Conservation (phyloP, 1,284 basidiomycete species). For the Pyrrhoderma lamaoense region DNA sequence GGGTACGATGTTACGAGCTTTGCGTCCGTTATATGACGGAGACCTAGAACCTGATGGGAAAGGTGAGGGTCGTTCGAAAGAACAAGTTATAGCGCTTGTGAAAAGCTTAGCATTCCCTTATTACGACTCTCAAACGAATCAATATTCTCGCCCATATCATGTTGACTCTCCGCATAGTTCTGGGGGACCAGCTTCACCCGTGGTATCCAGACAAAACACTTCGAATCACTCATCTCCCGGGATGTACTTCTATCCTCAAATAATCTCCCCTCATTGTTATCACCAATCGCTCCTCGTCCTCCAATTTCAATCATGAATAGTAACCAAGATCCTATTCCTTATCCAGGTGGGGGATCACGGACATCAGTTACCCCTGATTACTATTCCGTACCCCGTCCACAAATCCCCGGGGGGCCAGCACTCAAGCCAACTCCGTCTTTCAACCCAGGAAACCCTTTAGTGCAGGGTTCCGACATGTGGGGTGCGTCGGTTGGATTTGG, state of each 20-base stretch:
- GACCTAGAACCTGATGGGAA: slow-evolving; percentile 21
- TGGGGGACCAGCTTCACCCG: slow-evolving; percentile 12
- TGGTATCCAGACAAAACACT: not conserved
- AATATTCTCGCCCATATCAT: slow-evolving; percentile 11
- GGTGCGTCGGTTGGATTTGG: slow-evolving; percentile 34
- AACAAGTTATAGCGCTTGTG: slow-evolving; percentile 53
- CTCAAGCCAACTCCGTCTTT: slow-evolving; percentile 17
- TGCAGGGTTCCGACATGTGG: slow-evolving; percentile 33
- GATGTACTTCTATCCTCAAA: not conserved
- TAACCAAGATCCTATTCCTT: not conserved
- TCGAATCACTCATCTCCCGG: slow-evolving; percentile 5
- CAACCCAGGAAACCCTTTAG: not conserved
- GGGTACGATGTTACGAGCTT: slow-evolving; percentile 54
- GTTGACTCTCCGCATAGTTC: slow-evolving; percentile 9
- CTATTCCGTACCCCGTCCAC: slow-evolving; percentile 8
- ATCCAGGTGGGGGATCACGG: slow-evolving; percentile 4
- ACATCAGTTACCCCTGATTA: slow-evolving; percentile 13
- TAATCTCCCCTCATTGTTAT: not conserved
- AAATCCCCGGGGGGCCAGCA: slow-evolving; percentile 26
- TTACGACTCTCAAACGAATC: slow-evolving; percentile 42
- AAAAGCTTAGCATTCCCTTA: slow-evolving; percentile 72
- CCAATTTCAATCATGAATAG: slow-evolving; percentile 11
- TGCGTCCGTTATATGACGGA: slow-evolving; percentile 54
- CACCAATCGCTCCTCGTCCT: not conserved
- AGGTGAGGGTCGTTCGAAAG: slow-evolving; percentile 44